These are phyloP conservation scores for Drosera spatulata DNA, from an alignment of 179 eudicot genomes.

Conservation along the genomic window DNA sequence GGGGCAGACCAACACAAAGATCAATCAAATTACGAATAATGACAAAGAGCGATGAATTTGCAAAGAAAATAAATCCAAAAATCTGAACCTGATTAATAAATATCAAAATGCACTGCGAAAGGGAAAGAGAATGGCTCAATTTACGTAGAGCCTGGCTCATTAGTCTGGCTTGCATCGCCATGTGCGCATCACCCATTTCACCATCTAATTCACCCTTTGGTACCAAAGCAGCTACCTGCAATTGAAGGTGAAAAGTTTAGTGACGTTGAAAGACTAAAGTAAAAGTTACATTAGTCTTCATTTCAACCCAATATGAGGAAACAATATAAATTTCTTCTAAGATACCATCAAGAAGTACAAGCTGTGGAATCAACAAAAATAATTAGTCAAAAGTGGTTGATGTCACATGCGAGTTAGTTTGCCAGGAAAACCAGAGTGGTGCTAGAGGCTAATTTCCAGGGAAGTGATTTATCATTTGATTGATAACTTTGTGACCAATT, in stretches of 20 bases:
- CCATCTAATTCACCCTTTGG: too few relatives aligned
- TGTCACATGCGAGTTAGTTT: too few relatives aligned
- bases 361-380: too few relatives aligned
- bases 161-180: too few relatives aligned
- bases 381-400: too few relatives aligned
- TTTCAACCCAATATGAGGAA: background rate
- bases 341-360: too few relatives aligned
- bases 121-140: slow-evolving; percentile 87
- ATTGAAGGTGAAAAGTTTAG: background rate
- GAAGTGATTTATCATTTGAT: too few relatives aligned
- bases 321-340: background rate
- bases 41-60: background rate
- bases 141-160: slow-evolving; percentile 20
- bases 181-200: too few relatives aligned
- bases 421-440: too few relatives aligned
- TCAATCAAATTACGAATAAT: background rate
- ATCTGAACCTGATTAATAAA: slow-evolving; percentile 14
- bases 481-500: too few relatives aligned
- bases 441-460: too few relatives aligned
- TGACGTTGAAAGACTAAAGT: background rate
- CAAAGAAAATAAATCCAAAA: slow-evolving; percentile 52
- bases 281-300: background rate
- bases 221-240: slow-evolving; percentile 80
- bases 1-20: background rate
- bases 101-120: slow-evolving; percentile 72